Conservation (phyloP, 2,329 filamentous ascomycete species). For the Nigrospora oryzae region DNA sequence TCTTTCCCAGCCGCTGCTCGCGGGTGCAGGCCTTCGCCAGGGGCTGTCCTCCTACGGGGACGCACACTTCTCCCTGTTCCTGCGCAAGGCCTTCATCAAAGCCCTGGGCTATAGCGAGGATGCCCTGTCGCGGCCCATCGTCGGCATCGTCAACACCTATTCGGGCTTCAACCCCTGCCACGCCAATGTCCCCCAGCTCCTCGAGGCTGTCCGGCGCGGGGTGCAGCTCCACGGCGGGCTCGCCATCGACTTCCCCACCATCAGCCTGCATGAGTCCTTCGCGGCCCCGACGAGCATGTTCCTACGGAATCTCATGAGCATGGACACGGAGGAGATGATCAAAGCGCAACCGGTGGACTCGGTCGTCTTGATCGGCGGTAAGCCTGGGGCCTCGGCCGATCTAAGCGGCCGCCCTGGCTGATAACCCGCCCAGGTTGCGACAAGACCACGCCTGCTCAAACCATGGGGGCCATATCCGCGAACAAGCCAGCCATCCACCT, state of each 20-base stretch:
- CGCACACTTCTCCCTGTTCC: constrained; percentile 65
- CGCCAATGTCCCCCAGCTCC: constrained; percentile 61
- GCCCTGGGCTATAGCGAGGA: constrained; percentile 67
- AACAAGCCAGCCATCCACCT: constrained; percentile 64
- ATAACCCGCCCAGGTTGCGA: constrained; percentile 48
- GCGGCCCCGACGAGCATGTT: constrained; percentile 68
- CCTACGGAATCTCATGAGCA: constrained; percentile 65
- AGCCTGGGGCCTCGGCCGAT: constrained; percentile 8
- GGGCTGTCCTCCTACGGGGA: constrained; percentile 64
- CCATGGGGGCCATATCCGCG: constrained; percentile 69
- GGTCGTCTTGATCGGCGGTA: constrained; percentile 58
- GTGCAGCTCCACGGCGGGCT: constrained; percentile 59
- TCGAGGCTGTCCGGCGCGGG: constrained; percentile 62
- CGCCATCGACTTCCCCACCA: constrained; percentile 66
- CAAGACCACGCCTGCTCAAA: constrained; percentile 64
- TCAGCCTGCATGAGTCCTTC: constrained; percentile 64
- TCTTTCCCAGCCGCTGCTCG: constrained; percentile 42
- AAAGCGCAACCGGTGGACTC: constrained; percentile 62
- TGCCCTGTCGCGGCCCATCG: constrained; percentile 59
- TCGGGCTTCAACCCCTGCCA: constrained; percentile 70
- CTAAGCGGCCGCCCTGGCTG: background rate
- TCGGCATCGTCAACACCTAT: constrained; percentile 68
- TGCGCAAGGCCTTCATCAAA: constrained; percentile 72
- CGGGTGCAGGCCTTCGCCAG: constrained; percentile 47
- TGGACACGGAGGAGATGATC: constrained; percentile 77